These are phyloP conservation scores for Theileria luwenshuni DNA, from an alignment of 169 alveolate genomes.

Conservation along the genomic window DNA sequence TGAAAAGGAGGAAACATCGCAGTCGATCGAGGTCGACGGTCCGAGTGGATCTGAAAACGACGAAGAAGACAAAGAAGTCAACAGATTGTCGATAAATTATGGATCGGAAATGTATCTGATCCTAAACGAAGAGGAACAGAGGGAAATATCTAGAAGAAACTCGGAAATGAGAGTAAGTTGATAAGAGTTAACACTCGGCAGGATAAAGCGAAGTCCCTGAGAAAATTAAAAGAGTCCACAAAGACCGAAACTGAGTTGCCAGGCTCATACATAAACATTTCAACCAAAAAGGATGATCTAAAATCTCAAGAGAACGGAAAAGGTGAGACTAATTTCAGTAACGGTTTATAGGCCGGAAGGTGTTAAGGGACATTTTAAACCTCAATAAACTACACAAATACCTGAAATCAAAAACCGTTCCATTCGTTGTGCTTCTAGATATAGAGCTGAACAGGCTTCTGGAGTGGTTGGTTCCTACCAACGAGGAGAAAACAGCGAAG, in stretches of 20 bases:
- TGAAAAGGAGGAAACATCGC: neutral
- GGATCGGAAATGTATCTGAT: slow-evolving; percentile 63
- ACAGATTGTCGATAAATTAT: slow-evolving; percentile 41
- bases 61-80: slow-evolving; percentile 17
- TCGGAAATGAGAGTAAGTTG: slow-evolving; percentile 51
- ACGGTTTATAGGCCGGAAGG: slow-evolving; percentile 1
- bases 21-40: neutral
- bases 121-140: slow-evolving; percentile 55
- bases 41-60: neutral
- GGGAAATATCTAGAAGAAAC: slow-evolving; percentile 49
- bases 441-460: slow-evolving; percentile 49
- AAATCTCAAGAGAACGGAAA: neutral
- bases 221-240: slow-evolving; percentile 18
- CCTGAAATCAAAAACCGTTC: slow-evolving; percentile 6
- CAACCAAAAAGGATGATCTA: neutral
- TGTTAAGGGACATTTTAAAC: slow-evolving; percentile 32
- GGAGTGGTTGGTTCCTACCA: slow-evolving; percentile 62
- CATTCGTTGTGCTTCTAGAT: slow-evolving; percentile 45
- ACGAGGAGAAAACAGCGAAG: slow-evolving; percentile 57
- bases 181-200: neutral
- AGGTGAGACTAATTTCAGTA: neutral
- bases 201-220: slow-evolving; percentile 49
- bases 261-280: slow-evolving; percentile 29
- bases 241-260: slow-evolving; percentile 30
- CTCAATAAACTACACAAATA: slow-evolving; percentile 22